These are phyloP conservation scores for Zasmidium angulare DNA, from an alignment of 2,329 filamentous ascomycete genomes.

Conservation along the genomic window DNA sequence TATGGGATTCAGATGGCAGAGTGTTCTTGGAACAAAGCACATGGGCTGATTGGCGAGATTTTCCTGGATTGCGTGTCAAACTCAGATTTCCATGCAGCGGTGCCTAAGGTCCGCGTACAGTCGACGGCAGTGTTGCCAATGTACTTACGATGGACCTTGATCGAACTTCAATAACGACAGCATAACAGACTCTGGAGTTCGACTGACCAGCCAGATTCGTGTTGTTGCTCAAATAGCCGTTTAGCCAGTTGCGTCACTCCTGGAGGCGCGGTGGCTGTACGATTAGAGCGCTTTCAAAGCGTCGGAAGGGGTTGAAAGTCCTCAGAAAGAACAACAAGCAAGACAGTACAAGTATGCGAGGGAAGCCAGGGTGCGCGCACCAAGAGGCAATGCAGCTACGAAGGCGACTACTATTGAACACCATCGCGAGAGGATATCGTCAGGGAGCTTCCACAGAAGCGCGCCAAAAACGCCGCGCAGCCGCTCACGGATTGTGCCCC, in stretches of 20 bases:
- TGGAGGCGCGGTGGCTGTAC: too few species aligned
- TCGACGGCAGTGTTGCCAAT: not conserved
- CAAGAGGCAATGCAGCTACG: too few species aligned
- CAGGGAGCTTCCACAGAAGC: not conserved
- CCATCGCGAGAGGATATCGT: too few species aligned
- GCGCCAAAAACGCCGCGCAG: too few species aligned
- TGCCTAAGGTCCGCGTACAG: not conserved
- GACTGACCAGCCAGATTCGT: not conserved
- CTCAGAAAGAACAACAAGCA: too few species aligned
- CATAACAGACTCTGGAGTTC: not conserved
- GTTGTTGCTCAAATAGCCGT: not conserved
- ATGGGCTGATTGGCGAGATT: not conserved
- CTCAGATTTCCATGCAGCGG: not conserved
- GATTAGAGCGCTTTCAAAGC: too few species aligned
- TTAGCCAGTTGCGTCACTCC: not conserved
- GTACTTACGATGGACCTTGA: not conserved
- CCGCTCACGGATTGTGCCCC: too few species aligned
- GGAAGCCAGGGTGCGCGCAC: too few species aligned
- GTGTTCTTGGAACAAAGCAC: not conserved
- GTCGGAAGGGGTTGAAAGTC: too few species aligned
- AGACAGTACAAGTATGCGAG: too few species aligned
- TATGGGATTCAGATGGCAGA: not conserved
- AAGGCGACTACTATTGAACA: too few species aligned
- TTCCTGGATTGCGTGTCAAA: not conserved
- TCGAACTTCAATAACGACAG: not conserved